Evolutionary conservation across 2,329 filamentous ascomycete genomes (phyloP).

Genomic region (Aspergillus awamori): DNA sequence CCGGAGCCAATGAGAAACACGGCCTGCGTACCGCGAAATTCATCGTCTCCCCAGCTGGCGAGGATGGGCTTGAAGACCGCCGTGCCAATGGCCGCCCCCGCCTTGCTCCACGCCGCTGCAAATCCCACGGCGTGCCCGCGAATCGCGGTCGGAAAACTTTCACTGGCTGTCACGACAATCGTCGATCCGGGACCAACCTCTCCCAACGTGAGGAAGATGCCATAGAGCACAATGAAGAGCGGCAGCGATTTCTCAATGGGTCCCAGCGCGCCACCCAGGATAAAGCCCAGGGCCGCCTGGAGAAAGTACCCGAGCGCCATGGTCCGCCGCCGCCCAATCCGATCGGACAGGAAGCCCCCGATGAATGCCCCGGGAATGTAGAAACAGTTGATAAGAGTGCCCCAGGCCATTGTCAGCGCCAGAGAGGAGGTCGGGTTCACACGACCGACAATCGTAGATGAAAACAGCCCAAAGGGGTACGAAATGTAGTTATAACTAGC

Average conservation of each 20-base stretch:
- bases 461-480: slow-evolving; percentile 60
- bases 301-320: slow-evolving; percentile 55
- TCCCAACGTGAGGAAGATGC: slow-evolving; percentile 53
- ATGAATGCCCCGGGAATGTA: slow-evolving; percentile 54
- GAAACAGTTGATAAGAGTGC: slow-evolving; percentile 55
- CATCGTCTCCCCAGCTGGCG: slow-evolving; percentile 45
- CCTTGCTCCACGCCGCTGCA: slow-evolving; percentile 53
- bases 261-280: slow-evolving; percentile 53
- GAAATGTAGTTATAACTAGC: slow-evolving; percentile 55
- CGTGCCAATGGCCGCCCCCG: slow-evolving; percentile 55
- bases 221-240: slow-evolving; percentile 57
- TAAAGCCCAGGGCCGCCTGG: slow-evolving; percentile 51
- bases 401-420: slow-evolving; percentile 48
- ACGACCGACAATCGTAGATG: slow-evolving; percentile 55
- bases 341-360: slow-evolving; percentile 52
- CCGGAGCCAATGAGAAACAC: slow-evolving; percentile 56
- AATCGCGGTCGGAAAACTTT: slow-evolving; percentile 55
- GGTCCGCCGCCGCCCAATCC: slow-evolving; percentile 53
- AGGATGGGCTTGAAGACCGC: slow-evolving; percentile 57
- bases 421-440: slow-evolving; percentile 48
- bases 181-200: slow-evolving; percentile 55
- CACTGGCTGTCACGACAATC: slow-evolving; percentile 44
- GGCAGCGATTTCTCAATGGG: slow-evolving; percentile 53
- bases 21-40: slow-evolving; percentile 50
- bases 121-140: slow-evolving; percentile 55